Conservation (phyloP, 768 basidiomycete genomes). For the Gelatoporia subvermispora region DNA sequence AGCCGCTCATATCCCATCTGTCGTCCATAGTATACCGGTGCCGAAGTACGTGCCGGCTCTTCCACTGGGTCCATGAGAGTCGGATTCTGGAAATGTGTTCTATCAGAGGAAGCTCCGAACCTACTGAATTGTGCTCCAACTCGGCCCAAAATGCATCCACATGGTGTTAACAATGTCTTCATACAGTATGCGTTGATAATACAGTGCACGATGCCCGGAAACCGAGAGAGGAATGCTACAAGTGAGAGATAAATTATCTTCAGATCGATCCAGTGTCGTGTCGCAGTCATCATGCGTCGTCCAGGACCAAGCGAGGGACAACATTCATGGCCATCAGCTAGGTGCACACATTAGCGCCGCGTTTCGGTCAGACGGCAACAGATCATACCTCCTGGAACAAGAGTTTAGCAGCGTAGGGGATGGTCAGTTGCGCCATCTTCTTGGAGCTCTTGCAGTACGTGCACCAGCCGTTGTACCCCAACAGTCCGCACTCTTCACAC, state of each 20-base stretch:
- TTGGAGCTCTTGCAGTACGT: slow-evolving; percentile 98
- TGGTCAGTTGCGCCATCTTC: slow-evolving; percentile 90
- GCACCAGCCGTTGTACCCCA: slow-evolving; percentile 96
- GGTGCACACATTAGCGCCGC: neutral
- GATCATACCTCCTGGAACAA: slow-evolving; percentile 79
- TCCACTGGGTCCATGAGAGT: too few relatives aligned
- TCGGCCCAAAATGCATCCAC: too few relatives aligned
- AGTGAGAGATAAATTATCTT: neutral
- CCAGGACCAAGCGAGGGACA: slow-evolving; percentile 19
- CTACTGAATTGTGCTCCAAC: too few relatives aligned
- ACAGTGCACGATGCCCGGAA: neutral
- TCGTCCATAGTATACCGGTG: too few relatives aligned
- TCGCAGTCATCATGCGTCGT: slow-evolving; percentile 14
- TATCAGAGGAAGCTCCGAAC: too few relatives aligned
- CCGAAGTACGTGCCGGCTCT: too few relatives aligned
- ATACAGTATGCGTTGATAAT: neutral
- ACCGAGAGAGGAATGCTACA: neutral
- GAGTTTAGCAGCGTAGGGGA: slow-evolving; percentile 94
- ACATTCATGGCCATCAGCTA: slow-evolving; percentile 23
- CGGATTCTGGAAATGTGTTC: too few relatives aligned
- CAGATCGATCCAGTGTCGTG: neutral
- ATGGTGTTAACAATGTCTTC: too few relatives aligned
- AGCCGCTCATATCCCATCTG: too few relatives aligned
- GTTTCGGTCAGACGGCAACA: neutral
- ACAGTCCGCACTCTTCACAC: slow-evolving; percentile 88